These are phyloP conservation scores for Ophiostoma sp. DNA, from an alignment of 2,329 filamentous ascomycete genomes.

Conservation along the genomic window DNA sequence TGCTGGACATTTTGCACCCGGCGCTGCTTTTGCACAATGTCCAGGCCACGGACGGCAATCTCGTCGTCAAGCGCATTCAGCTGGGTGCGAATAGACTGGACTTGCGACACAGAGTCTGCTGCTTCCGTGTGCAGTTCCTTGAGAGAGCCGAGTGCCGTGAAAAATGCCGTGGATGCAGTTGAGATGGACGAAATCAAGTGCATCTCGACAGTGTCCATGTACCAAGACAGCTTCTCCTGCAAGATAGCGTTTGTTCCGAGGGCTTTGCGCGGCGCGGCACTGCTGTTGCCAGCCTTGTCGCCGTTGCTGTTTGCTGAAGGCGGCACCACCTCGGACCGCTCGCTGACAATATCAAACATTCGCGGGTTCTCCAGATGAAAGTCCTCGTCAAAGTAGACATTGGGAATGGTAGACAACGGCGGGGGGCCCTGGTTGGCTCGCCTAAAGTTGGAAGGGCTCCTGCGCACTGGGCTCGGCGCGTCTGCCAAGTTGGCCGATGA, in stretches of 20 bases:
- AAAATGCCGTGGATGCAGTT: slow-evolving; percentile 91
- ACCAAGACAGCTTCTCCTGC: slow-evolving; percentile 98
- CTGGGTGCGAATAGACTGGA: slow-evolving; percentile 74
- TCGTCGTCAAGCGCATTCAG: slow-evolving; percentile 76
- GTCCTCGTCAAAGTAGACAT: slow-evolving; percentile 88
- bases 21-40: slow-evolving; percentile 77
- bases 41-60: slow-evolving; percentile 76
- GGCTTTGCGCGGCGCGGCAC: slow-evolving; percentile 66
- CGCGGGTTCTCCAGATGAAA: slow-evolving; percentile 95
- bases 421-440: slow-evolving; percentile 67
- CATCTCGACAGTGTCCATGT: slow-evolving; percentile 98
- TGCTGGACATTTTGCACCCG: slow-evolving; percentile 79
- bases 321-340: slow-evolving; percentile 91
- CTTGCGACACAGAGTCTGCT: slow-evolving; percentile 81
- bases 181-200: slow-evolving; percentile 96
- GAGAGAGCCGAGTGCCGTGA: slow-evolving; percentile 84
- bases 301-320: slow-evolving; percentile 50
- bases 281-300: slow-evolving; percentile 38
- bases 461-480: slow-evolving; percentile 39
- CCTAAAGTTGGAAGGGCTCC: slow-evolving; percentile 45
- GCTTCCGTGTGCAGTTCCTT: slow-evolving; percentile 89
- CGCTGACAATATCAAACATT: slow-evolving; percentile 94
- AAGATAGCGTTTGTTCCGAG: slow-evolving; percentile 94
- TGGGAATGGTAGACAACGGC: slow-evolving; percentile 84
- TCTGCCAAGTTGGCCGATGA: slow-evolving; percentile 36